Evolutionary conservation across 306 rosid genomes (phyloP), one percentile per base, ranked within the genome.

Genomic region (Quercus ilex): DNA sequence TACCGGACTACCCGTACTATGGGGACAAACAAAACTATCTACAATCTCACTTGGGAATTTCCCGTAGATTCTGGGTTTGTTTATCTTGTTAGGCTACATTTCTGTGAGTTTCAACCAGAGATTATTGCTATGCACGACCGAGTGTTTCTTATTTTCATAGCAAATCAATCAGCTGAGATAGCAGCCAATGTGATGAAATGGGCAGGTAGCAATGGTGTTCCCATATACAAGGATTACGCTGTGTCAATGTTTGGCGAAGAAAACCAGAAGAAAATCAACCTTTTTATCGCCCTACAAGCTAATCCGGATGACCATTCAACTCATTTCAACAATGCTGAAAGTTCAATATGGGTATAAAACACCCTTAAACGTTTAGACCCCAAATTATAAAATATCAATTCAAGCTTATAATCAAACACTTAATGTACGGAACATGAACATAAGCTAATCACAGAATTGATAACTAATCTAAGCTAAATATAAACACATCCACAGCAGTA

Each of bases 81-180:
- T 55, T 82, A 82, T 13, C 68, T 82, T 31, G 58, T 73, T 17
- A 79, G 82, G 46, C 60, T 82, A 15, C 82, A 82, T 9, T 82
- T 82, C 28, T 82, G 85, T 20, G 79, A 69, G 21, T 1, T 30
- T 31, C 58, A 30, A 0, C 6, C 0, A 1, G 43, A 69, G 11
- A 11, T 75, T 3, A 6, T 3, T 0, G 0, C 0, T 0, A 0
- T 0, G 2, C 31, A 31, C 23, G 4, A 69, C 0, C 51, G 72
- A 14, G 15, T 74, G 17, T 81, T 81, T 56, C 1, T 17, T 8
- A 69, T 81, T 1, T 75, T 67, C 65, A 30, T 75, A 2, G 3
- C 14, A 9, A 38, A 51, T 55, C 35, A 14, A 72, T 20, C 23
- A 0, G 84, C 80, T 0, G 73, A 81, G 65, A 0, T 0, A 0